These are phyloP conservation scores for Solanum appendiculatum DNA, from an alignment of 257 asterid genomes.

Conservation along the genomic window DNA sequence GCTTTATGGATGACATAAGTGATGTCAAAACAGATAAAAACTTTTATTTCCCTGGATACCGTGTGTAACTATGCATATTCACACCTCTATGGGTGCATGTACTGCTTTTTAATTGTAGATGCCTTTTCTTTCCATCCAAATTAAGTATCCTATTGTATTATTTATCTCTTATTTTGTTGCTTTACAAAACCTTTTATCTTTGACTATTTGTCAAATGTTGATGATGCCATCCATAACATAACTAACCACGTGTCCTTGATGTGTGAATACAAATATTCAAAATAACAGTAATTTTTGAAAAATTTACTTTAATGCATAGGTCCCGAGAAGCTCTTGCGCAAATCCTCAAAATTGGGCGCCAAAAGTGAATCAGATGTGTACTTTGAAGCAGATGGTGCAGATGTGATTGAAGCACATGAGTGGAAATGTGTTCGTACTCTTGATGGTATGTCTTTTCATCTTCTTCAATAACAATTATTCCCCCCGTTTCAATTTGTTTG, in stretches of 20 bases:
- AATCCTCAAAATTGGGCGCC: conserved; percentile 46
- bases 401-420: conserved; percentile 74
- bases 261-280: neutral
- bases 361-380: conserved; percentile 28
- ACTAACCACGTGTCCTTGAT: neutral
- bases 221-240: neutral
- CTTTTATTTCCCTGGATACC: neutral
- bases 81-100: neutral
- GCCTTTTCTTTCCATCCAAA: neutral
- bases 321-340: conserved; percentile 80
- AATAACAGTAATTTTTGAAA: neutral
- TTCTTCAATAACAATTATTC: neutral
- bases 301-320: conserved; percentile 39
- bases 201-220: neutral
- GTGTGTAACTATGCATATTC: neutral
- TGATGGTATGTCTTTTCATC: conserved; percentile 47
- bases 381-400: conserved; percentile 71
- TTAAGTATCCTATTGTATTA: neutral
- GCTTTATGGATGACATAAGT: neutral
- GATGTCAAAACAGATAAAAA: neutral
- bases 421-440: conserved; percentile 95
- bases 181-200: neutral
- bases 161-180: neutral
- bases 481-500: neutral
- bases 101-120: neutral